These are phyloP conservation scores for Beauveria asiatica DNA, from an alignment of 2,329 filamentous ascomycete species.

Conservation along the genomic window DNA sequence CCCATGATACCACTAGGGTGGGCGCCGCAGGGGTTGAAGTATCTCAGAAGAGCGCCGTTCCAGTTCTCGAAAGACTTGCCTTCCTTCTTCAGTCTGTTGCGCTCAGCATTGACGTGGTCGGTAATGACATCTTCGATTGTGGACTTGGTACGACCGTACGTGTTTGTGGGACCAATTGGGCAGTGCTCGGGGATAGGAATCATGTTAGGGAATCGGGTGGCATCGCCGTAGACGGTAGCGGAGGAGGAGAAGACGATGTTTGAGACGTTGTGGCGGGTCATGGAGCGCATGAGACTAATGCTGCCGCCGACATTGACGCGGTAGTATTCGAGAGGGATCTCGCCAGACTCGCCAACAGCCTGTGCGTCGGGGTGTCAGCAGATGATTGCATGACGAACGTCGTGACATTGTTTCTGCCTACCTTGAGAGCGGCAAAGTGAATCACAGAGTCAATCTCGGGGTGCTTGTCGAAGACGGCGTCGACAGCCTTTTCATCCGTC, in stretches of 20 bases:
- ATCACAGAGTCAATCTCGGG: conserved; percentile 96
- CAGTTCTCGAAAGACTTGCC: conserved; percentile 72
- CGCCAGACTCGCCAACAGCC: conserved; percentile 91
- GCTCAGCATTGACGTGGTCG: conserved; percentile 81
- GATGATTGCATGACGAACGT: no score
- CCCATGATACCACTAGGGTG: conserved; percentile 97
- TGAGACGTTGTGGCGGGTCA: conserved; percentile 82
- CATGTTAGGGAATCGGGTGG: conserved; percentile 93
- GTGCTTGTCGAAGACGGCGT: conserved; percentile 80
- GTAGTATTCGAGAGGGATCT: conserved; percentile 96
- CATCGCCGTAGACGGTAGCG: conserved; percentile 96
- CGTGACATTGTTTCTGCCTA: conserved; percentile 27
- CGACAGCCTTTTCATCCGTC: conserved; percentile 73
- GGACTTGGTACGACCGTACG: conserved; percentile 94
- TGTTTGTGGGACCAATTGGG: conserved; percentile 93
- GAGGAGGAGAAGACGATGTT: conserved; percentile 99
- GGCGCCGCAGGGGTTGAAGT: conserved; percentile 95
- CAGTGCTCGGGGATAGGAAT: conserved; percentile 97
- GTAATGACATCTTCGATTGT: conserved; percentile 87
- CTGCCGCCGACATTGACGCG: conserved; percentile 92
- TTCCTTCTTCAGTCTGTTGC: conserved; percentile 71
- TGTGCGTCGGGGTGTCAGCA: conserved; percentile 25
- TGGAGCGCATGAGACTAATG: conserved; percentile 74
- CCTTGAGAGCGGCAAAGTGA: conserved; percentile 97
- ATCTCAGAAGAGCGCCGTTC: conserved; percentile 88